Evolutionary conservation across 257 asterid species (phyloP).

Genomic region (Solanum sparsipilum): DNA sequence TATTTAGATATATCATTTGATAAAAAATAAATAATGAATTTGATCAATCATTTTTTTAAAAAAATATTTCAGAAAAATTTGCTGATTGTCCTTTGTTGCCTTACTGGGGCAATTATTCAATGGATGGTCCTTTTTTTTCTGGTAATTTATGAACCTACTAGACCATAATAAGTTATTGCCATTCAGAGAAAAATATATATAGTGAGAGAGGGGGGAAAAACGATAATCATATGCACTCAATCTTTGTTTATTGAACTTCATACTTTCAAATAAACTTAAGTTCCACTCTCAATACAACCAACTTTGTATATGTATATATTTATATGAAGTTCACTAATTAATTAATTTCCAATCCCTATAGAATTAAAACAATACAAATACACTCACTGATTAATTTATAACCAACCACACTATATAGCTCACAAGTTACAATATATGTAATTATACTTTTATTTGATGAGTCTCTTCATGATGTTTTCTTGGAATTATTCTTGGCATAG

Average conservation of each 20-base stretch:
- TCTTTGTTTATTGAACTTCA: too few relatives aligned
- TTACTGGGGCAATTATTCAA: background rate
- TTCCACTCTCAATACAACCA: background rate
- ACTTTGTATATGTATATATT: background rate
- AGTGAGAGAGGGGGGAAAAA: too few relatives aligned
- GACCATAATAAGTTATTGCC: background rate
- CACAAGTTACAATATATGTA: background rate
- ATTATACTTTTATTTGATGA: background rate
- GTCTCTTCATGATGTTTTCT: background rate
- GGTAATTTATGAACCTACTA: background rate
- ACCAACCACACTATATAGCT: background rate
- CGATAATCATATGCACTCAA: too few relatives aligned
- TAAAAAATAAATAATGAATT: background rate
- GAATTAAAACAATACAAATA: background rate
- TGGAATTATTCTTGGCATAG: constrained; percentile 37
- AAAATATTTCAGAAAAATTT: background rate
- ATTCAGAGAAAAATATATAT: too few relatives aligned
- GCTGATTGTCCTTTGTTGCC: background rate
- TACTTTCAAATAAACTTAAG: too few relatives aligned
- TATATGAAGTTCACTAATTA: background rate
- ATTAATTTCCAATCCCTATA: background rate
- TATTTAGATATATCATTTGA: too few relatives aligned
- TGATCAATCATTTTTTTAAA: background rate
- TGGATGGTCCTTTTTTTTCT: background rate
- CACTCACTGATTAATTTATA: background rate